A percentile compares a stretch with the other conserved stretches of the same genome.
Evolutionary conservation across 345 rosid species (phyloP).

Genomic region (Dipteronia dyeriana): DNA sequence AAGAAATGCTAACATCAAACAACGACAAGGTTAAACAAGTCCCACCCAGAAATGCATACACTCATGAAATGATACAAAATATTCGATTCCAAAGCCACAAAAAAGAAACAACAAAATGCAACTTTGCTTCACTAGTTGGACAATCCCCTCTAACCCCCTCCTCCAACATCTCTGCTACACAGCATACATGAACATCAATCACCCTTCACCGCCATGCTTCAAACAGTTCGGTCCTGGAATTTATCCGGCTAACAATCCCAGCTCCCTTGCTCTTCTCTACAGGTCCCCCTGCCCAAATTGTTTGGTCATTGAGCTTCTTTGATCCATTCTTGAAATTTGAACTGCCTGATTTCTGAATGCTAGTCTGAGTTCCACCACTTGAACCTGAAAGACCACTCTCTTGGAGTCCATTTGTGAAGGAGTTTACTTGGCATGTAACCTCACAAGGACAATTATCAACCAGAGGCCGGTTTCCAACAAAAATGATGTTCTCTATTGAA

Average conservation of each 20-base stretch:
- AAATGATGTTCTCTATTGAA: slow-evolving; percentile 47
- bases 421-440: slow-evolving; percentile 39
- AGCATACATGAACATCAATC: neutral
- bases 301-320: slow-evolving; percentile 37
- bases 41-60: slow-evolving; percentile 17
- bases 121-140: slow-evolving; percentile 35
- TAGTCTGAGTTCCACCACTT: slow-evolving; percentile 22
- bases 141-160: slow-evolving; percentile 10
- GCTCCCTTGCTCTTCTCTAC: slow-evolving; percentile 43
- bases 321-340: slow-evolving; percentile 36
- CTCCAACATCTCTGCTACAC: neutral
- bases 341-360: slow-evolving; percentile 21
- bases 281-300: slow-evolving; percentile 29
- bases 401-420: slow-evolving; percentile 23
- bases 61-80: slow-evolving; percentile 22
- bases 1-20: neutral
- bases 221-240: slow-evolving; percentile 62
- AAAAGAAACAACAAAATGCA: slow-evolving; percentile 21
- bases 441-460: slow-evolving; percentile 41
- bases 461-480: slow-evolving; percentile 30
- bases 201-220: slow-evolving; percentile 78
- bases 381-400: slow-evolving; percentile 22
- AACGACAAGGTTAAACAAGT: neutral
- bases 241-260: slow-evolving; percentile 46
- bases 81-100: slow-evolving; percentile 2